A percentile compares a stretch with the other conserved stretches of the same genome.
Conservation (phyloP, 352 stramenopile genomes). For the Phytopythium helicoides region DNA sequence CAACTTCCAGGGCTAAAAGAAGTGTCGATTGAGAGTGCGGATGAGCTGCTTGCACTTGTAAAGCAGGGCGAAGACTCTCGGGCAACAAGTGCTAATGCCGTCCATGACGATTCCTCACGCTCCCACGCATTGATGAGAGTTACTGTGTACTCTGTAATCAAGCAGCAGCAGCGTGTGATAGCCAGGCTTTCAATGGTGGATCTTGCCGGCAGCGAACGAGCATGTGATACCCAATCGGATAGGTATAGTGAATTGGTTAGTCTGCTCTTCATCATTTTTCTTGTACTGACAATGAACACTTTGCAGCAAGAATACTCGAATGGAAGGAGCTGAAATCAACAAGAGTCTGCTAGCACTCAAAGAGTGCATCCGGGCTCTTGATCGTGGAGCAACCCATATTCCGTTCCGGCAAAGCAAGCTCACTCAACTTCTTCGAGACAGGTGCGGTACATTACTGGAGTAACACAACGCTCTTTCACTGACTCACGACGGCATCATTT, state of each 20-base stretch:
- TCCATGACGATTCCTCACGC: constrained; percentile 92
- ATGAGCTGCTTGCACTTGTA: constrained; percentile 90
- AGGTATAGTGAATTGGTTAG: constrained; percentile 18
- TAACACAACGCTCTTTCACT: no score
- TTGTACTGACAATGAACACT: neutral
- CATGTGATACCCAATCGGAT: constrained; percentile 91
- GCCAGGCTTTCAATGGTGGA: constrained; percentile 86
- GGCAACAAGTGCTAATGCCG: constrained; percentile 94
- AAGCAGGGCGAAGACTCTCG: constrained; percentile 81
- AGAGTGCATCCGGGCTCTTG: constrained; percentile 95
- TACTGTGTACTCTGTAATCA: constrained; percentile 38
- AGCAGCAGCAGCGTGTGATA: constrained; percentile 19
- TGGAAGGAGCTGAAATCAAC: constrained; percentile 98
- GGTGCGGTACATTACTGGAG: constrained; percentile 11
- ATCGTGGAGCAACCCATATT: constrained; percentile 84
- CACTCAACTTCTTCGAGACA: constrained; percentile 91
- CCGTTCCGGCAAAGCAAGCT: constrained; percentile 95
- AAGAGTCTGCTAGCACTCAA: constrained; percentile 96
- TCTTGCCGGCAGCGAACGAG: constrained; percentile 93
- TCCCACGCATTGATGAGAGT: constrained; percentile 92
- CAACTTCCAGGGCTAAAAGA: constrained; percentile 92
- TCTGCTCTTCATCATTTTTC: neutral
- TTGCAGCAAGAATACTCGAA: constrained; percentile 78
- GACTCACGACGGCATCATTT: neutral
- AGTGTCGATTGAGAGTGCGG: constrained; percentile 63